Base-by-base conservation (phyloP, 192 early-diverging fungal species). In the Phycomyces blakesleeanus region DNA sequence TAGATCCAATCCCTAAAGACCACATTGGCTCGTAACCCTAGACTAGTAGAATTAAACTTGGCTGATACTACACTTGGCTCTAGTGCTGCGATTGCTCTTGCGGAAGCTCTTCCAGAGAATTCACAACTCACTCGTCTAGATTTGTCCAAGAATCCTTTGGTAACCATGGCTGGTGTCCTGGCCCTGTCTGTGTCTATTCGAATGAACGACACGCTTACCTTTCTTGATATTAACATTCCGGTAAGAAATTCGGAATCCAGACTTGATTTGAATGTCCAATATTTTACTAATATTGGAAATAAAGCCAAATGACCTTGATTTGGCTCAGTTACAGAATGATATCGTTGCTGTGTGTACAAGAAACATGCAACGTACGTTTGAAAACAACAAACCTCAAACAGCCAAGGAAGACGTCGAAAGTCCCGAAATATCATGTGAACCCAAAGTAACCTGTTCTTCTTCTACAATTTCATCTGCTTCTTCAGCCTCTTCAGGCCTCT, bases 161-260 rank as follows among this genome's bases (percentile, higher is more conserved):
- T 94, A 49, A 83, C 87, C 26, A 72, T 92, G 57, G 91, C 90
- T 0, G 93, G 93, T 8, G 73, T 90, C 7, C 87, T 94, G 83
- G 93, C 91, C 6, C 72, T 94, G 29, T 77, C 89, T 8, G 89
- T 86, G 12, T 89, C 87, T n/a, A 80, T 94, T 34, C 86, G 87
- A 60, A 86, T 91, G 74, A 94, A 92, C 74, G 68, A 76, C 38
- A 88, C 82, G 59, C 71, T 94, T 29, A 85, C 86, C 11, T 63
- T 63, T 41, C 61, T 63, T 22, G 61, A 63, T 41, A 63, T 63
- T 37, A 63, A 63, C 40, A 20, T 81, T 78, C 61, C 67, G 92
- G 40, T 89, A 93, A 59, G 66, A 92, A 58, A 85, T 73, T 34
- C 29, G 2, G 40, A 66, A 76, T 9, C 80, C 73, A 27, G 29